phyloP scores from a whole-genome alignment of 2,329 filamentous ascomycete genomes.

The Tolypocladium ovalisporum region DNA sequence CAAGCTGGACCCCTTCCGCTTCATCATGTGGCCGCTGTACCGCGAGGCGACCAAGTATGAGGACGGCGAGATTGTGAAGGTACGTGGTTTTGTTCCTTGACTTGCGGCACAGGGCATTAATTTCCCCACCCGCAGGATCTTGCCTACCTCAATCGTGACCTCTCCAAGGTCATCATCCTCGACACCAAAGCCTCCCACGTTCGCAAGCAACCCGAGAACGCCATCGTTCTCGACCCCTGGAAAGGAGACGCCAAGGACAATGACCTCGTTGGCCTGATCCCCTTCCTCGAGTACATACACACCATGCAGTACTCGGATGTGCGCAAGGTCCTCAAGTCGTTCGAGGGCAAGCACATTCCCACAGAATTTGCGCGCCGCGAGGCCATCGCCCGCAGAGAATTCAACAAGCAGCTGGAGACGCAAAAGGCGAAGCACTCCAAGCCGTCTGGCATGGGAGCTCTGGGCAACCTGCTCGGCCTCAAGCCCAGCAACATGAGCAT shows the following conservation, averaged over 20 bases:
- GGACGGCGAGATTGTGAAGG: slow-evolving; percentile 93
- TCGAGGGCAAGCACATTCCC: slow-evolving; percentile 81
- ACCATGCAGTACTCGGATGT: slow-evolving; percentile 88
- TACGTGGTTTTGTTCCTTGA: slow-evolving; percentile 24
- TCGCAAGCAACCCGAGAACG: slow-evolving; percentile 89
- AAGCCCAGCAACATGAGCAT: slow-evolving; percentile 57
- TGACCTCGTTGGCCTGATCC: slow-evolving; percentile 79
- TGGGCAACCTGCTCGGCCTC: slow-evolving; percentile 66
- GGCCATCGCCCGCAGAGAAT: slow-evolving; percentile 72
- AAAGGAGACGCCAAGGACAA: slow-evolving; percentile 72
- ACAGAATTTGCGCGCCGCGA: slow-evolving; percentile 83
- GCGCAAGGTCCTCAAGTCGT: slow-evolving; percentile 75
- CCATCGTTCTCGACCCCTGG: slow-evolving; percentile 87
- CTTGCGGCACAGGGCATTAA: neutral
- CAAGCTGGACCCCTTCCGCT: slow-evolving; percentile 89
- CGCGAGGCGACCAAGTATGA: slow-evolving; percentile 96
- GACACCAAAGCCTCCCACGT: slow-evolving; percentile 79
- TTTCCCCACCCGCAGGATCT: slow-evolving; percentile 61
- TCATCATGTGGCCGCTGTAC: slow-evolving; percentile 91
- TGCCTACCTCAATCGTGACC: slow-evolving; percentile 92
- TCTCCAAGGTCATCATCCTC: slow-evolving; percentile 90
- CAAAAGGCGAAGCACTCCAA: slow-evolving; percentile 49
- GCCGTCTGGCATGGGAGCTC: slow-evolving; percentile 52
- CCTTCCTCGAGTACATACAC: slow-evolving; percentile 94
- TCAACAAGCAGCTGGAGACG: slow-evolving; percentile 64